phyloP scores from a whole-genome alignment of 257 asterid species.

The Nicotiana undulata region DNA sequence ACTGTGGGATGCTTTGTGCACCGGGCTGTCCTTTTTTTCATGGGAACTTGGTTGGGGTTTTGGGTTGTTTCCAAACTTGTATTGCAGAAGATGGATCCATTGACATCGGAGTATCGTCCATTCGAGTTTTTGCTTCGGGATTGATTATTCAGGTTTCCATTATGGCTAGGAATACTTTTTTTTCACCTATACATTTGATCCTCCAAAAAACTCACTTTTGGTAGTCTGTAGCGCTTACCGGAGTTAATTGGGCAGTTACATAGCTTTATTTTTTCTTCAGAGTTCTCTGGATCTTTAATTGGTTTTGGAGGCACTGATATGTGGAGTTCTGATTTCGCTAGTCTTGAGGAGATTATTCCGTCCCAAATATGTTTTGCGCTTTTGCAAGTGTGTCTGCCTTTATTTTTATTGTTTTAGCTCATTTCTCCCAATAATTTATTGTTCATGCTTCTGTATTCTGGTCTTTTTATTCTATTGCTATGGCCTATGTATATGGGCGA shows the following conservation, averaged over 20 bases:
- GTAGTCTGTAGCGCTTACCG: background rate
- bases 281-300: slow-evolving; percentile 67
- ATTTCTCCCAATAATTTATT: background rate
- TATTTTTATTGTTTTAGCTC: background rate
- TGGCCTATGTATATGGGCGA: background rate
- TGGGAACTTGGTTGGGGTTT: slow-evolving; percentile 38
- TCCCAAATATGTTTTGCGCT: slow-evolving; percentile 36
- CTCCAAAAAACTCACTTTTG: background rate
- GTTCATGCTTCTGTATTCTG: background rate
- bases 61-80: slow-evolving; percentile 88
- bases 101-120: slow-evolving; percentile 73
- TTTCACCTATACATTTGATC: background rate
- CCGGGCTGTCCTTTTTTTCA: too few relatives aligned
- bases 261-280: slow-evolving; percentile 33
- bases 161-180: too few relatives aligned
- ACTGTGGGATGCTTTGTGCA: too few relatives aligned
- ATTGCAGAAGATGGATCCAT: slow-evolving; percentile 65
- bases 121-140: slow-evolving; percentile 57
- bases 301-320: slow-evolving; percentile 55
- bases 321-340: slow-evolving; percentile 46
- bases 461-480: background rate
- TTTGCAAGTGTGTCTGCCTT: slow-evolving; percentile 48
- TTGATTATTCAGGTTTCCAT: slow-evolving; percentile 75
- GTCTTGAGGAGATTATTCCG: slow-evolving; percentile 30
- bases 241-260: slow-evolving; percentile 9